Conservation (phyloP, 192 early-diverging fungal genomes). For the Coemansia sp. region DNA sequence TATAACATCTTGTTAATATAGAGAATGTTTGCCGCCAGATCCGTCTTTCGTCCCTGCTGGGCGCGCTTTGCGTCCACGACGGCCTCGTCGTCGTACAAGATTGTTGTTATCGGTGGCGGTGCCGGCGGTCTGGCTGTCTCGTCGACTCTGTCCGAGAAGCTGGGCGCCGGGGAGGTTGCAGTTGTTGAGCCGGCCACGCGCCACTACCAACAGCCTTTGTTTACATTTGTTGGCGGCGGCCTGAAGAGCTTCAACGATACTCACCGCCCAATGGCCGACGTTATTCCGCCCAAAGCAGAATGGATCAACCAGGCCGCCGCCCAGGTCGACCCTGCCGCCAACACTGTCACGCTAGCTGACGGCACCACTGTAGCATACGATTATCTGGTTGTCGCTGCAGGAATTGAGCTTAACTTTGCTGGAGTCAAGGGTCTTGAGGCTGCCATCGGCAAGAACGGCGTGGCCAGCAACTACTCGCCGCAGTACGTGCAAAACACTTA, state of each 20-base stretch:
- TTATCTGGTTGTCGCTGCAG: conserved; percentile 72
- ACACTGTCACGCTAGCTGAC: conserved; percentile 64
- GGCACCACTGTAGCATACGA: conserved; percentile 63
- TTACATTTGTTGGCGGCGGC: conserved; percentile 87
- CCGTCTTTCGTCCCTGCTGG: conserved; percentile 18
- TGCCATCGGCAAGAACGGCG: conserved; percentile 75
- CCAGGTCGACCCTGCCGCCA: conserved; percentile 65
- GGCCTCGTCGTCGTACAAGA: conserved; percentile 44
- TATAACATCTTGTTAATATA: conserved; percentile 7
- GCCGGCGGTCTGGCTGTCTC: conserved; percentile 60
- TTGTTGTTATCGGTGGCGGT: conserved; percentile 56
- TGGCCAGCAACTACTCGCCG: conserved; percentile 78
- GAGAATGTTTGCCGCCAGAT: conserved; percentile 23
- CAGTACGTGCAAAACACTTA: conserved; percentile 70
- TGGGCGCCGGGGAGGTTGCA: conserved; percentile 67
- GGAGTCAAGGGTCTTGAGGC: conserved; percentile 72
- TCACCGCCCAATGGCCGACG: conserved; percentile 60
- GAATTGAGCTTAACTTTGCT: conserved; percentile 74
- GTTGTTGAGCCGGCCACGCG: conserved; percentile 68
- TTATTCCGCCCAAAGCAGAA: conserved; percentile 70
- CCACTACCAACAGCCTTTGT: conserved; percentile 86
- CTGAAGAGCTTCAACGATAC: conserved; percentile 74
- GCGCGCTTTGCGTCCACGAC: conserved; percentile 37
- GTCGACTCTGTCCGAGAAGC: conserved; percentile 60
- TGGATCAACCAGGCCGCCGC: conserved; percentile 74